Evolutionary conservation across 169 alveolate species (phyloP), one percentile per base, ranked within the genome.

Genomic region (Plasmodium cynomolgi): DNA sequence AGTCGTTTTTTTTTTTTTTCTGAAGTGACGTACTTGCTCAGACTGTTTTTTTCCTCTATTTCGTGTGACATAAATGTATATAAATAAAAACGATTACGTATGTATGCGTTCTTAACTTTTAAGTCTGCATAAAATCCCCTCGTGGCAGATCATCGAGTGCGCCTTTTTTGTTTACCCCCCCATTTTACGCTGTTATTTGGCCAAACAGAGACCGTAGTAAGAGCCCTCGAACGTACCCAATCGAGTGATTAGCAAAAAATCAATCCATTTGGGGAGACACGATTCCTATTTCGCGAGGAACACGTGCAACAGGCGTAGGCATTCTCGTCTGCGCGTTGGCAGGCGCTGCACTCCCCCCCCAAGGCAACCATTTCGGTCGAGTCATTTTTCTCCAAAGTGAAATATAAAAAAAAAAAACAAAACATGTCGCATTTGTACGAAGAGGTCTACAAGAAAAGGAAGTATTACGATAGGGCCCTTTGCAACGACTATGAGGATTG

Each of bases 401-500:
- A 50, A 50, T 50, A 15, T 15, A 68, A 68, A 68, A 68, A 62
- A 62, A 8, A 1, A 62, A 20, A 20, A 44, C 58, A 62, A 62
- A 62, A 1, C 41, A 96, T 96, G 97, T 83, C 97, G 29, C 91
- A 92, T 31, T 95, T 96, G 68, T 96, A 96, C 79, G 96, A 96
- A 31, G 92, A 91, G 20, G 94, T 96, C 77, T 93, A 96, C 44
- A 96, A 81, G 41, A 95, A 95, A 37, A 94, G 97, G 50, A 94
- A 93, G 41, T 96, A 96, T 68, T 96, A 95, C 96, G 97, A 96
- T 77, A 93, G 96, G 68, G 95, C 96, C 71, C 91, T 95, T 15
- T 96, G 97, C 74, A 81, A 92, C 34, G 92, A 95, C 62, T 94
- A 73, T 47, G 97, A 95, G 44, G 97, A 96, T 34, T 96, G 97